Evolutionary conservation across 2,329 filamentous ascomycete genomes (phyloP).

Genomic region (Oidium heveae): DNA sequence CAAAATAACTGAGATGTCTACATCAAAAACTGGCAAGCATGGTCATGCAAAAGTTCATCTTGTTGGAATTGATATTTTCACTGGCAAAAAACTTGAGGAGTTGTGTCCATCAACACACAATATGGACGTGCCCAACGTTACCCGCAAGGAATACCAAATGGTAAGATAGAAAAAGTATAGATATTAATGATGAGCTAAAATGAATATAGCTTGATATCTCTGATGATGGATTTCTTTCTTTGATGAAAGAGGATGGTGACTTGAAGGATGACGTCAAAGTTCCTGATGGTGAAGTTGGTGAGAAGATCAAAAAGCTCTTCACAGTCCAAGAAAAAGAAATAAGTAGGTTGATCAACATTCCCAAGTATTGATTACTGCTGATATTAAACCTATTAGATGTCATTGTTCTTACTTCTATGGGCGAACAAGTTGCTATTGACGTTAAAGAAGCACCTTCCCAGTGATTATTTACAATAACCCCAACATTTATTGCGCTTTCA

Average conservation of each 20-base stretch:
- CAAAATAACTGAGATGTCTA: slow-evolving; percentile 99
- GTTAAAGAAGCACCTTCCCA: slow-evolving; percentile 62
- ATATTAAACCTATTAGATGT: slow-evolving; percentile 32
- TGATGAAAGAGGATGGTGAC: slow-evolving; percentile 68
- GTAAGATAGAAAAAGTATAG: slow-evolving; percentile 34
- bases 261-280: slow-evolving; percentile 90
- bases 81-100: slow-evolving; percentile 97
- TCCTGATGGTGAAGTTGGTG: slow-evolving; percentile 69
- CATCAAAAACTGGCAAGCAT: slow-evolving; percentile 99
- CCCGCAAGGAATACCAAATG: slow-evolving; percentile 75
- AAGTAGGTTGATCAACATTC: slow-evolving; percentile 35
- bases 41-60: slow-evolving; percentile 99
- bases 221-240: slow-evolving; percentile 82
- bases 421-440: slow-evolving; percentile 77
- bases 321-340: slow-evolving; percentile 67
- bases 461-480: slow-evolving; percentile 9
- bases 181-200: not conserved
- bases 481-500: slow-evolving; percentile 8
- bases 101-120: slow-evolving; percentile 92
- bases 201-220: slow-evolving; percentile 57
- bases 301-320: slow-evolving; percentile 67
- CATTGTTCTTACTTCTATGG: slow-evolving; percentile 85
- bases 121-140: slow-evolving; percentile 94
- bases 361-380: not conserved
- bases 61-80: slow-evolving; percentile 97